Conservation (phyloP, 208 protist species). For the Endotrypanum monterogeii region DNA sequence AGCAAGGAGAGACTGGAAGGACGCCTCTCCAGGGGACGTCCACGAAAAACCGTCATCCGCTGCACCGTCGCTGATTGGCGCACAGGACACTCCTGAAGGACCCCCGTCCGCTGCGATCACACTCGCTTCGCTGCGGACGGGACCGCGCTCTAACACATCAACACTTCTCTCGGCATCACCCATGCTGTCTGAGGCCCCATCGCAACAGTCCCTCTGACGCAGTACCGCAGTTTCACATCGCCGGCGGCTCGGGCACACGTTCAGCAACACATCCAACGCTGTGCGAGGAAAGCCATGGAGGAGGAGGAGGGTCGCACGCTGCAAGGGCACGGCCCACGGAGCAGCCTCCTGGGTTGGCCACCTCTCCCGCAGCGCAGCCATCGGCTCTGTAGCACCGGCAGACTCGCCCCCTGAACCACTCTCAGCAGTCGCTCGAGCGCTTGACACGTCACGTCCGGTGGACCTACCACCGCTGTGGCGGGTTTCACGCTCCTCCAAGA, state of each 20-base stretch:
- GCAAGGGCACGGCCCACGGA: conserved; percentile 31
- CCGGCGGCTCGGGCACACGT: conserved; percentile 4
- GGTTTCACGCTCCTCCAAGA: conserved; percentile 17
- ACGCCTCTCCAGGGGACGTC: conserved; percentile 11
- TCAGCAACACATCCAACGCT: conserved; percentile 41
- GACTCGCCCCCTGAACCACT: background rate
- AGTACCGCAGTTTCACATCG: background rate
- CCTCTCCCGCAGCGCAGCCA: background rate
- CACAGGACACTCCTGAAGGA: background rate
- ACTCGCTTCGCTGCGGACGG: background rate
- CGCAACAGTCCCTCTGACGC: background rate
- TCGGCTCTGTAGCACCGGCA: background rate
- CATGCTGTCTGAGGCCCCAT: background rate
- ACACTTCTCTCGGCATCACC: background rate
- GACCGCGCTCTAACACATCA: background rate
- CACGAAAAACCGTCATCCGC: background rate
- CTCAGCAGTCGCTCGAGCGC: background rate
- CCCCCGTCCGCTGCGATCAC: background rate
- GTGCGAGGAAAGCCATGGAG: conserved; percentile 22
- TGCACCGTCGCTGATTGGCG: background rate
- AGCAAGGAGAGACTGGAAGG: conserved; percentile 39
- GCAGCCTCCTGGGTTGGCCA: background rate
- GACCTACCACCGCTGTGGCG: background rate
- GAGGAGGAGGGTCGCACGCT: conserved; percentile 30
- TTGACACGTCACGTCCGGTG: background rate